Percentiles rank a stretch among this genome's conserved stretches.
Conservation (phyloP, 2,329 filamentous ascomycete species). For the Aspergillus sp. region DNA sequence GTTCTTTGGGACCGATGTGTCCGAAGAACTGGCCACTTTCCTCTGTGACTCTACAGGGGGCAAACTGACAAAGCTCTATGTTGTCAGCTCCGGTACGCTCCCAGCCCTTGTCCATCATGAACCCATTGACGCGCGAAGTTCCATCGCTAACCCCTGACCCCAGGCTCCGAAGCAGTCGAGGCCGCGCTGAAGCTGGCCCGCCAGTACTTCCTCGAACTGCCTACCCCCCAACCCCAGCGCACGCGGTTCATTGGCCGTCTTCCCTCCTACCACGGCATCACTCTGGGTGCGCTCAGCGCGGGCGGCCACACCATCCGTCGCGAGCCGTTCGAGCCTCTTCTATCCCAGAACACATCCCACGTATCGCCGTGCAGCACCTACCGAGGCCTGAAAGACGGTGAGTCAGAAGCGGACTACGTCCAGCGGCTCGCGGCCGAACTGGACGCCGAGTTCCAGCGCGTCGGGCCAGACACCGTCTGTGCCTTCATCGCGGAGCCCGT, state of each 20-base stretch:
- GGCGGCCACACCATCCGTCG: constrained; percentile 63
- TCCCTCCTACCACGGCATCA: constrained; percentile 70
- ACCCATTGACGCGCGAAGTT: background rate
- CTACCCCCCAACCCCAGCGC: constrained; percentile 52
- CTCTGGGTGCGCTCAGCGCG: constrained; percentile 64
- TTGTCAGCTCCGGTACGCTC: constrained; percentile 56
- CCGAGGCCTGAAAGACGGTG: constrained; percentile 51
- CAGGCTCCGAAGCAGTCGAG: constrained; percentile 68
- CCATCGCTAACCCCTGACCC: background rate
- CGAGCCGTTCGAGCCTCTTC: constrained; percentile 60
- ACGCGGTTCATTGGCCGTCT: constrained; percentile 63
- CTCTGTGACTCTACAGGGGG: constrained; percentile 53
- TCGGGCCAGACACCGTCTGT: constrained; percentile 66
- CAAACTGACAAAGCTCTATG: constrained; percentile 55
- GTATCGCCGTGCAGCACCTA: constrained; percentile 69
- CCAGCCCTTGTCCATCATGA: background rate
- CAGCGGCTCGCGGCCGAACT: constrained; percentile 62
- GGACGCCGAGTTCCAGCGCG: constrained; percentile 62
- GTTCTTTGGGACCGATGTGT: constrained; percentile 56
- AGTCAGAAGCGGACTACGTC: constrained; percentile 62
- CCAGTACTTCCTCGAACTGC: constrained; percentile 64
- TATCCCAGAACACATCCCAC: constrained; percentile 56
- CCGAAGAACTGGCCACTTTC: constrained; percentile 53
- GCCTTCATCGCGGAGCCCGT: constrained; percentile 74
- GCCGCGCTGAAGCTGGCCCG: constrained; percentile 65